phyloP scores from a whole-genome alignment of 2,329 filamentous ascomycete genomes.

The Paradendryphiella salina region DNA sequence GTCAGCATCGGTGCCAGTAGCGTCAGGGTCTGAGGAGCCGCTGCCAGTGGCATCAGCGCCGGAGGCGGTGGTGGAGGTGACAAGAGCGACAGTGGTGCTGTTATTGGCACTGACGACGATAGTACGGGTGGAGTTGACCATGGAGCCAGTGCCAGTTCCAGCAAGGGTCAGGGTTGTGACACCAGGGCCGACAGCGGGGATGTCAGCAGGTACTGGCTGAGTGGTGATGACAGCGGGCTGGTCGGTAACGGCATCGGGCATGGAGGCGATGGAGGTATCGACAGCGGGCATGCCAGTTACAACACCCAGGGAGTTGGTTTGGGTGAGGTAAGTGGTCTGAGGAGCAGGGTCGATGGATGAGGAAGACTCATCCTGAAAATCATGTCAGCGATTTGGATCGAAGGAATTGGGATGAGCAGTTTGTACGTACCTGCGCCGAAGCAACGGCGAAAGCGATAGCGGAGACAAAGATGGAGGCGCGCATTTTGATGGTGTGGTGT shows the following conservation, averaged over 20 bases:
- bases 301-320: conserved; percentile 44
- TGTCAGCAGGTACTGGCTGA: conserved; percentile 37
- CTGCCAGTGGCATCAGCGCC: conserved; percentile 15
- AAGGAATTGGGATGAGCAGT: conserved; percentile 12
- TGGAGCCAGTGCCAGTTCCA: conserved; percentile 27
- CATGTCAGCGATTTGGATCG: conserved; percentile 1
- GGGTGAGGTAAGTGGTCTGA: conserved; percentile 34
- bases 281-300: conserved; percentile 36
- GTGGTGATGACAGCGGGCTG: conserved; percentile 29
- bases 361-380: conserved; percentile 8
- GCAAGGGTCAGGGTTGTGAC: conserved; percentile 40
- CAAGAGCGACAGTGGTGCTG: conserved; percentile 38
- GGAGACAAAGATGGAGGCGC: conserved; percentile 37
- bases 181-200: conserved; percentile 44
- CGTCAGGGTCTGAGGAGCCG: conserved; percentile 19
- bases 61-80: conserved; percentile 15
- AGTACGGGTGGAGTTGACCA: conserved; percentile 35
- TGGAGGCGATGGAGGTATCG: conserved; percentile 28
- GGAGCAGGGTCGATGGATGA: conserved; percentile 33
- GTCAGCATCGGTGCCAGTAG: conserved; percentile 21
- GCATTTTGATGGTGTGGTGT: conserved; percentile 32
- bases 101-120: conserved; percentile 43
- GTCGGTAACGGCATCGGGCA: conserved; percentile 30
- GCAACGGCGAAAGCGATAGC: conserved; percentile 36
- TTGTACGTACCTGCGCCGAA: conserved; percentile 33